These are phyloP conservation scores for Dendrobium officinale DNA, from an alignment of 106 monocot species.

Conservation along the genomic window DNA sequence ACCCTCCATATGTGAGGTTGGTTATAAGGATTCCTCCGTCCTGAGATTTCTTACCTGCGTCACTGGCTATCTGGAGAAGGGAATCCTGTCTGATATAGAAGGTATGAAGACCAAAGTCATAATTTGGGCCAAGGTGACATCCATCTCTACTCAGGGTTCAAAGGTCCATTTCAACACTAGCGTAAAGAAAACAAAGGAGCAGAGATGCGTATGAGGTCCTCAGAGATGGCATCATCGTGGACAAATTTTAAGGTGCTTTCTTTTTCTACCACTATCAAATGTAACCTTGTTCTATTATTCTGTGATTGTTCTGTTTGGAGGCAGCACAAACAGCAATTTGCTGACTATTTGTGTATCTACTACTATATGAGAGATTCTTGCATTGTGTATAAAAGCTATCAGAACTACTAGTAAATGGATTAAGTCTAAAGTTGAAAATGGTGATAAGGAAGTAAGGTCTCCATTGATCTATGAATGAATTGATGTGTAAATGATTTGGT, in stretches of 20 bases:
- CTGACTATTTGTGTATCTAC: too few relatives aligned
- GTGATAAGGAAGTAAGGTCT: too few relatives aligned
- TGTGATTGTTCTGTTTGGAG: neutral
- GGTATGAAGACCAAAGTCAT: slow-evolving; percentile 86
- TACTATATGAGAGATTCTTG: too few relatives aligned
- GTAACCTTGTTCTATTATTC: neutral
- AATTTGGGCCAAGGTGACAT: slow-evolving; percentile 70
- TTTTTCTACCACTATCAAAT: neutral
- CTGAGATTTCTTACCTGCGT: slow-evolving; percentile 61
- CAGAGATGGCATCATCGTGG: slow-evolving; percentile 55
- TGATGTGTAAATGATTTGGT: too few relatives aligned
- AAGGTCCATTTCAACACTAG: slow-evolving; percentile 72
- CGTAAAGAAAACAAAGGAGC: slow-evolving; percentile 57
- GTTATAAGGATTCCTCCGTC: slow-evolving; percentile 82
- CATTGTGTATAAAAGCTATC: too few relatives aligned
- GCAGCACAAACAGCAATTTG: neutral
- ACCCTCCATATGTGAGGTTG: slow-evolving; percentile 76
- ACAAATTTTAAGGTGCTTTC: slow-evolving; percentile 46
- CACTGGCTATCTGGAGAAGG: slow-evolving; percentile 79
- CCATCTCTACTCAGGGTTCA: slow-evolving; percentile 53
- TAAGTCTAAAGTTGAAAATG: too few relatives aligned
- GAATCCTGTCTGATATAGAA: slow-evolving; percentile 72
- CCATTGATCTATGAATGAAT: too few relatives aligned
- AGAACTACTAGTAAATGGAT: too few relatives aligned
- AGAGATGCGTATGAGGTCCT: slow-evolving; percentile 76